Evolutionary conservation across 371 early-diverging fungal genomes (phyloP), one percentile per base, ranked within the genome.

Genomic region (Apophysomyces sp.): DNA sequence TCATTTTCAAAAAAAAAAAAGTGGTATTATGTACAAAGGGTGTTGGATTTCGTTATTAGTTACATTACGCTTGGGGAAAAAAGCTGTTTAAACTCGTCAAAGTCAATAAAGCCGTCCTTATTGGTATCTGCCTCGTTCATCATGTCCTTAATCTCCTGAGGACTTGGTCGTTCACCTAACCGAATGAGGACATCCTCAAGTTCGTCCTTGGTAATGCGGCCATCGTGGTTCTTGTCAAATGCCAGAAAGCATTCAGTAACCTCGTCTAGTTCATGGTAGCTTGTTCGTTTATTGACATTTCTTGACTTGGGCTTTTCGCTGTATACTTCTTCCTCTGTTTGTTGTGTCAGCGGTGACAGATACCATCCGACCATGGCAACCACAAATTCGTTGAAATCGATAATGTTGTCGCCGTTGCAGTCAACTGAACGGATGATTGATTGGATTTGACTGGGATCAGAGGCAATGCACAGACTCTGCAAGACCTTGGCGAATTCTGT

Each of bases 121-220:
- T 92, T 89, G n/a, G 74, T 73, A 67, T 92, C 93, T 4, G 89
- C 92, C 63, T 88, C 88, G 18, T 82, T 78, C 66, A 94, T 92
- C 93, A 94, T 92, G 63, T 90, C 93, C 56, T 84, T 86, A 21
- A 94, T 63, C 60, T 92, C 92, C 61, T 89, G 83, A 29, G 86
- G 84, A 9, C 82, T 89, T 54, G 93, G 61, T 29, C 76, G 71
- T 41, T 89, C 87, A 11, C 88, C 89, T 3, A 92, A 72, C 58
- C 86, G 86, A 21, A 72, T 64, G 31, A 92, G 87, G 16, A 92
- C 88, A 9, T 88, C 72, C 63, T 86, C 83, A 28, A 94, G 66
- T 54, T 93, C 90, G 54, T 85, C 80, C 34, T 87, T 75, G 4
- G 86, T 80, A 30, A 94, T 92, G 12, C 74, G 73, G 6, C 91